A percentile compares a stretch with the other conserved stretches of the same genome.
These are phyloP conservation scores for Bruguiera parviflora DNA, from an alignment of 345 rosid species.

Conservation along the genomic window DNA sequence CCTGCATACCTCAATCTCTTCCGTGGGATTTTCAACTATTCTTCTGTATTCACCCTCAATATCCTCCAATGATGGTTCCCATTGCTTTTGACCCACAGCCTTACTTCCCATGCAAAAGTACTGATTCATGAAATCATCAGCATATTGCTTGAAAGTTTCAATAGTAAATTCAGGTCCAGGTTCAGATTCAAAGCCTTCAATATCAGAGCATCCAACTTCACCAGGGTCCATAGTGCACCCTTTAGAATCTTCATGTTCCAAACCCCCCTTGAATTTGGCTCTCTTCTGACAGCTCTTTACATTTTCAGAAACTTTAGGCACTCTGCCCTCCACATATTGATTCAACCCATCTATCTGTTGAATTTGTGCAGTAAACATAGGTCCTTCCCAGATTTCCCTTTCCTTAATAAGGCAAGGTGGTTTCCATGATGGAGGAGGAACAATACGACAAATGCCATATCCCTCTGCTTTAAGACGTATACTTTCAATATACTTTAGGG, in stretches of 20 bases:
- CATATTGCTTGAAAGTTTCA: constrained; percentile 45
- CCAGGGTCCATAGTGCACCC: constrained; percentile 16
- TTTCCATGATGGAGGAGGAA: constrained; percentile 76
- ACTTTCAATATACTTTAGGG: constrained; percentile 54
- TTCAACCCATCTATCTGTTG: constrained; percentile 47
- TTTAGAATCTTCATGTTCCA: constrained; percentile 19
- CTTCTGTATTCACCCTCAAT: constrained; percentile 60
- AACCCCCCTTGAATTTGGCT: constrained; percentile 13
- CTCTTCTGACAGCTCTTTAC: constrained; percentile 13
- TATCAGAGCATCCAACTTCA: constrained; percentile 26
- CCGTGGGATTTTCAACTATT: constrained; percentile 51
- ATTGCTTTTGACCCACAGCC: constrained; percentile 15
- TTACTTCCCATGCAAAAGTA: constrained; percentile 35
- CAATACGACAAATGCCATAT: constrained; percentile 69
- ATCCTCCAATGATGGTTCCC: constrained; percentile 37
- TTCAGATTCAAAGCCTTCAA: constrained; percentile 25
- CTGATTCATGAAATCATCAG: constrained; percentile 42
- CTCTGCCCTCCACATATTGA: constrained; percentile 22
- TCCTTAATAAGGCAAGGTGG: constrained; percentile 52
- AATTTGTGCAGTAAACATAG: constrained; percentile 38
- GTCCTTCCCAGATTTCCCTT: constrained; percentile 43
- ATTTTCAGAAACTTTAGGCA: constrained; percentile 21
- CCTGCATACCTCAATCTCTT: constrained; percentile 50
- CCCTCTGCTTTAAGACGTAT: constrained; percentile 46
- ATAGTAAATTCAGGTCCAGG: constrained; percentile 46